Base-by-base conservation (phyloP, 2,329 filamentous ascomycete species). In the Lithohypha guttulata region DNA sequence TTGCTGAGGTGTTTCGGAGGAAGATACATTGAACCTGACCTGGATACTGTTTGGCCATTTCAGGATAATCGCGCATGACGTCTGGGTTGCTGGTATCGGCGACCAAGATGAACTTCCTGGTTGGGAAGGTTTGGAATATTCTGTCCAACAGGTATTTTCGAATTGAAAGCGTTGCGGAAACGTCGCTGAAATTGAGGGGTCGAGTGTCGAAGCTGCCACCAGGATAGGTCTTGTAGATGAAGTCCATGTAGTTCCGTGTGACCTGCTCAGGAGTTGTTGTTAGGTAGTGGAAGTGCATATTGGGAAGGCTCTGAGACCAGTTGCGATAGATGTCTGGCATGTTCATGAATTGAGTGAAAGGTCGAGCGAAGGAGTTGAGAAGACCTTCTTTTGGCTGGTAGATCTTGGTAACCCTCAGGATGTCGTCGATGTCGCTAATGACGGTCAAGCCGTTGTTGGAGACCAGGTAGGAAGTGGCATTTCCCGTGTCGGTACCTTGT, bases 291-390 rank as follows among this genome's bases (percentile, higher is more conserved):
- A 86, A 87, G 56, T 86, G 82, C 45, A 78, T 67, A 52, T 83
- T 70, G 0, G 74, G 70, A 10, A 84, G 65, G 15, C 68, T 73
- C n/a, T 62, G 61, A 1, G 72, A 77, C 81, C 81, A 86, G 53
- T 84, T 83, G 48, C 77, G 73, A 56, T 84, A 87, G 48, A 86
- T 78, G 2, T 77, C 68, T 0, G 81, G 81, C 83, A 87, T 87
- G 59, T 86, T 80, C 66, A 79, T 67, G 82, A 82, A 87, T 0
- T 73, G 68, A 0, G 67, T 70, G 55, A 83, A 87, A 0, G 78
- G 67, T 3, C 74, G 70, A 0, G 81, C 81, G 52, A 87, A 86
- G 0, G 80, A 78, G 61, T 87, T 87, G 8, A 86, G 64, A 0
- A 87, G 64, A 4, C 82, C 83, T 54, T 86, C 71, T 47, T 77